Percentiles rank a stretch among this genome's conserved stretches.
Conservation (phyloP, 768 basidiomycete species). For the Tulasnella sp. region DNA sequence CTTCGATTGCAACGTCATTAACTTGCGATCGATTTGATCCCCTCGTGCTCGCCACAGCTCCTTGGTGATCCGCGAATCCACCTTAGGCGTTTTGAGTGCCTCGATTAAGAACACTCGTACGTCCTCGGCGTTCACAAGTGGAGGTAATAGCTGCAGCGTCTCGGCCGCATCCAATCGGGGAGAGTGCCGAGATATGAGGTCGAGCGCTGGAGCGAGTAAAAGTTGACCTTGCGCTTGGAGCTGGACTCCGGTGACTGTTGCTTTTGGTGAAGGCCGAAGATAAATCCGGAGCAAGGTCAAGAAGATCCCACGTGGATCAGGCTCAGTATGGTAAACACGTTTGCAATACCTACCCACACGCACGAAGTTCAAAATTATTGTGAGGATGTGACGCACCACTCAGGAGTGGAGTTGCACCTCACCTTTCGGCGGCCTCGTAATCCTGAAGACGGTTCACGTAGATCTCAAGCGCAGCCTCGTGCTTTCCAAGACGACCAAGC, state of each 20-base stretch:
- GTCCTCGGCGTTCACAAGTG: constrained; percentile 75
- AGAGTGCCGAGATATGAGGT: constrained; percentile 78
- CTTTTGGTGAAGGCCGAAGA: constrained; percentile 54
- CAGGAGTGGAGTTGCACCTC: constrained; percentile 22
- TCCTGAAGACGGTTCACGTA: constrained; percentile 85
- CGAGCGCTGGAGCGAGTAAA: constrained; percentile 70
- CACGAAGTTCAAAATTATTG: not conserved
- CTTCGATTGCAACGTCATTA: constrained; percentile 69
- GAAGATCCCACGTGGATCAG: constrained; percentile 54
- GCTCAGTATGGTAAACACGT: constrained; percentile 52
- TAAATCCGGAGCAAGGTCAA: constrained; percentile 79
- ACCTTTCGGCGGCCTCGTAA: constrained; percentile 85
- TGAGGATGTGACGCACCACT: not conserved
- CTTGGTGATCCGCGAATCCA: constrained; percentile 58
- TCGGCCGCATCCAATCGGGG: constrained; percentile 71
- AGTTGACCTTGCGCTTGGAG: constrained; percentile 3
- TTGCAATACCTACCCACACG: constrained; percentile 68
- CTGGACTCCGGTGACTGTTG: constrained; percentile 29
- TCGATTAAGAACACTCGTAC: constrained; percentile 69
- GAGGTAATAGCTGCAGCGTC: constrained; percentile 78
- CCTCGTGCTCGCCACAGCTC: constrained; percentile 63
- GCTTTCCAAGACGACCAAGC: constrained; percentile 77
- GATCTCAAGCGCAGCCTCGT: constrained; percentile 88
- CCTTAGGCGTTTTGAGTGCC: constrained; percentile 52
- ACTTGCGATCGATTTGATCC: constrained; percentile 59